Evolutionary conservation across 2,329 filamentous ascomycete genomes (phyloP).

Genomic region (Blastomyces emzantsi): DNA sequence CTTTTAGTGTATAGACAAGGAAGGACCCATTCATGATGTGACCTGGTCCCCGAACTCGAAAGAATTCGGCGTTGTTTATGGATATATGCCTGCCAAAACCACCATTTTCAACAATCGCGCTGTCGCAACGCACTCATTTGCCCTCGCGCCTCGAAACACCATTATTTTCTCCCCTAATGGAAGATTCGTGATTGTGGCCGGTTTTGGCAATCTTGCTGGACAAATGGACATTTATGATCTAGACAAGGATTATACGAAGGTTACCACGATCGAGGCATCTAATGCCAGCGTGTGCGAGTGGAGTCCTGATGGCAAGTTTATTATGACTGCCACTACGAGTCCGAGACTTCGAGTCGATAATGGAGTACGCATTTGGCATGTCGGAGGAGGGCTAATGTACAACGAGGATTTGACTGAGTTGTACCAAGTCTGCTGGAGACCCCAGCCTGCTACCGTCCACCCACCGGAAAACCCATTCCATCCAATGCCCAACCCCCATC

Average conservation of each 20-base stretch:
- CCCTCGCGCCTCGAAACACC: conserved; percentile 83
- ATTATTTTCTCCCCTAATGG: conserved; percentile 91
- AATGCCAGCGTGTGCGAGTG: conserved; percentile 96
- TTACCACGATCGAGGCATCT: conserved; percentile 87
- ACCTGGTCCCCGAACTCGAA: conserved; percentile 97
- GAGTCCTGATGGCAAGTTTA: conserved; percentile 92
- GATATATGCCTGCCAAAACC: conserved; percentile 98
- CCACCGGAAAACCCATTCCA: conserved; percentile 61
- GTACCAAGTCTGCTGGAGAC: conserved; percentile 85
- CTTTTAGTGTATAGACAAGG: conserved; percentile 58
- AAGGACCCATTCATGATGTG: conserved; percentile 95
- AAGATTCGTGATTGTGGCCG: conserved; percentile 85
- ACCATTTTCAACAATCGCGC: conserved; percentile 94
- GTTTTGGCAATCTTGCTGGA: conserved; percentile 93
- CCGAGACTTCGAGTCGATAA: conserved; percentile 94
- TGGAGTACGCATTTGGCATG: conserved; percentile 90
- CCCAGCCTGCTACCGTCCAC: conserved; percentile 55
- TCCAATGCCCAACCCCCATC: conserved; percentile 66
- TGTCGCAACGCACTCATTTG: conserved; percentile 72
- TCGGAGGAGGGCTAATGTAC: conserved; percentile 82
- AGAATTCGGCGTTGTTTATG: conserved; percentile 96
- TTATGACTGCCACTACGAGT: conserved; percentile 95
- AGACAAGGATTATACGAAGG: conserved; percentile 84
- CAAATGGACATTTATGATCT: conserved; percentile 98
- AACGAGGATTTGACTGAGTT: conserved; percentile 90